Evolutionary conservation across 345 rosid genomes (phyloP), one percentile per base, ranked within the genome.

Genomic region (Salix udensis): DNA sequence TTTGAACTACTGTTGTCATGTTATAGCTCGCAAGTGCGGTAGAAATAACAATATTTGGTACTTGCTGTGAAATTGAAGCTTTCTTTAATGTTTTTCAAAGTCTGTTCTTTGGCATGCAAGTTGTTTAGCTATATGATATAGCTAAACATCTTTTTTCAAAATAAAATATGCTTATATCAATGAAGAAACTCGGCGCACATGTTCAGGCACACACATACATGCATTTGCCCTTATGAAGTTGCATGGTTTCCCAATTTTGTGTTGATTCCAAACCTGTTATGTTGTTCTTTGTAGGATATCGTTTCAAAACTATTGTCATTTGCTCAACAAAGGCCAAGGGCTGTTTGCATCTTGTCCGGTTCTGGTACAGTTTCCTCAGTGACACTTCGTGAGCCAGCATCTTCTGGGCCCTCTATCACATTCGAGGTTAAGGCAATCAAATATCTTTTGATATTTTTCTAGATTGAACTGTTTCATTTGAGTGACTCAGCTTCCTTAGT

Each of bases 301-400:
- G 97, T 93, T 44, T 88, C 91, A 16, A 96, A 87, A 85, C 76
- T 96, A 74, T 73, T 94, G 82, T 83, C 93, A 14, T 94, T 96
- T 75, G 80, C 99, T 12, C 97, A 91, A 75, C 97, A 90, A 77
- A 87, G 99, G 84, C 93, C 97, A 42, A 90, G 99, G 78, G 99
- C 93, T 81, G 79, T 94, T 21, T 92, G 97, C 88, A 78, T 96
- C 82, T 86, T 96, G 90, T 94, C 99, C 39, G 99, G 97, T 75
- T 84, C 89, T 39, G 99, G 99, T 75, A 77, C 97, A 55, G 88
- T 94, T 76, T 94, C 99, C 68, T 88, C 89, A 58, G 97, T 94
- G 71, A 92, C 97, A 30, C 85, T 94, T 12, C 90, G 90, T 24
- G 92, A 90, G 83, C 93, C 99, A 6, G 92, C 93, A 70, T 82